phyloP scores from a whole-genome alignment of 257 asterid genomes.

The Forsythia suspensa region DNA sequence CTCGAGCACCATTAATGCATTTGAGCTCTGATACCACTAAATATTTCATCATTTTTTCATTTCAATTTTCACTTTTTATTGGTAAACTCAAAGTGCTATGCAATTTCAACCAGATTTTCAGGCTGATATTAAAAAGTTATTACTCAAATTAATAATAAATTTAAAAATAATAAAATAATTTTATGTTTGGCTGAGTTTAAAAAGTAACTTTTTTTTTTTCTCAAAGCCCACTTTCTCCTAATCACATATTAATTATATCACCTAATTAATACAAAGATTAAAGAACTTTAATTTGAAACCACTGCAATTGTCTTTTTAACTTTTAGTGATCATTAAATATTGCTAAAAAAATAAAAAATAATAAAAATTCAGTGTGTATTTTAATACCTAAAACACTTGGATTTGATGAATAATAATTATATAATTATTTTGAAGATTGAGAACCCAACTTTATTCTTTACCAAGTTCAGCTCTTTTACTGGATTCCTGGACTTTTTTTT shows the following conservation, averaged over 20 bases:
- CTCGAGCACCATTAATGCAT: not conserved
- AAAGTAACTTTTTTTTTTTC: too few relatives aligned
- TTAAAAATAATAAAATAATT: not conserved
- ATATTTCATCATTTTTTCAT: not conserved
- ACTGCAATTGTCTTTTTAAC: slow-evolving; percentile 2
- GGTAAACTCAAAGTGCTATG: not conserved
- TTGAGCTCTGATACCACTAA: not conserved
- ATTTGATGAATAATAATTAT: slow-evolving; percentile 1
- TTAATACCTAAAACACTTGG: not conserved
- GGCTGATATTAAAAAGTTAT: not conserved
- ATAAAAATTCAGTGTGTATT: not conserved
- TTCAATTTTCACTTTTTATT: not conserved
- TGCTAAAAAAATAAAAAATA: slow-evolving; percentile 24
- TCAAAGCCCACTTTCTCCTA: not conserved
- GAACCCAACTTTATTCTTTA: slow-evolving; percentile 27
- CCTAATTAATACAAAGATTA: not conserved
- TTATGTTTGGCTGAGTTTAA: not conserved
- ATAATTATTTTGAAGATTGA: slow-evolving; percentile 12
- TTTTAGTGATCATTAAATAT: not conserved
- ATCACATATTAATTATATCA: not conserved
- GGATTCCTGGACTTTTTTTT: slow-evolving; percentile 29
- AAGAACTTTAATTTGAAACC: not conserved
- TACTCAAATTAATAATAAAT: not conserved
- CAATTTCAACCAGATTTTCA: not conserved
- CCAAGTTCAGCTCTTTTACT: slow-evolving; percentile 39